Percentiles rank a stretch among this genome's conserved stretches.
Evolutionary conservation across 31 red algal species (phyloP).

Genomic region (Pterothamnion heteromorphum): DNA sequence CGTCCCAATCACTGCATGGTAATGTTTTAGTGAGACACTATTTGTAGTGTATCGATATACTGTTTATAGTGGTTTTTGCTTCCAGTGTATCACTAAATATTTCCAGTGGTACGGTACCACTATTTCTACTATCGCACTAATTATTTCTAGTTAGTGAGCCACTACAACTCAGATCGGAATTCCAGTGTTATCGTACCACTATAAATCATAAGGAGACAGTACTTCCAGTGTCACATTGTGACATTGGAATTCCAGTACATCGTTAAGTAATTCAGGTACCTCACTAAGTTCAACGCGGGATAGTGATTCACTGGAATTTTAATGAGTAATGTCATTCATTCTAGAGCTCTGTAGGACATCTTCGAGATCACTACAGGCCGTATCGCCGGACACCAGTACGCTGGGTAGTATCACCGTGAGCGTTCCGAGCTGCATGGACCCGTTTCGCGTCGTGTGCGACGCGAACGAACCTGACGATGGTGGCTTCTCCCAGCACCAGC

Average conservation of each 20-base stretch:
- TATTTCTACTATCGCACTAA: not conserved
- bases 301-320: not conserved
- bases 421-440: not conserved
- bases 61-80: no score
- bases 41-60: no score
- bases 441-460: not conserved
- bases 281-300: not conserved
- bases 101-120: no score
- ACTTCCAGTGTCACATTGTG: no score
- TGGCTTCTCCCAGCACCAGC: not conserved
- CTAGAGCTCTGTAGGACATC: not conserved
- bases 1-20: no score
- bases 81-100: no score
- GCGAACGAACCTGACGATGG: not conserved
- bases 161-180: no score
- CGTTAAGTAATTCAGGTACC: not conserved
- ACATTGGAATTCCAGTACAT: no score
- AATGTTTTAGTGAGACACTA: no score
- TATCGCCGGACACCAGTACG: not conserved
- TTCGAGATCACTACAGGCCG: not conserved
- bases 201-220: no score
- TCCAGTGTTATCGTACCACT: no score
- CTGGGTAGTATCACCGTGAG: not conserved
- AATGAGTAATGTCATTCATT: not conserved
- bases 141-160: no score